Conservation (phyloP, 106 monocot genomes). For the Narthecium ossifragum region DNA sequence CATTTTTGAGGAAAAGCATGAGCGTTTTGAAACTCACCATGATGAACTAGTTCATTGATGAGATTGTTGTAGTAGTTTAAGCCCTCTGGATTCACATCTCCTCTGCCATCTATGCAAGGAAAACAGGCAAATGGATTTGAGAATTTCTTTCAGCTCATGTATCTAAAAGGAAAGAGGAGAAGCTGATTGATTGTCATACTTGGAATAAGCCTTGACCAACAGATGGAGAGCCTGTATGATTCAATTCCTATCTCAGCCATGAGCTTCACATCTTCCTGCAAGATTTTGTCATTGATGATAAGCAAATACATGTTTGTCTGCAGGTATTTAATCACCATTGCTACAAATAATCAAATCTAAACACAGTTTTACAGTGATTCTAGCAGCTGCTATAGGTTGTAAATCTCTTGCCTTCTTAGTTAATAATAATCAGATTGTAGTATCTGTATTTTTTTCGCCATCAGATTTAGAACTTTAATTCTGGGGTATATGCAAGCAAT, state of each 20-base stretch:
- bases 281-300: too few relatives aligned
- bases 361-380: too few relatives aligned
- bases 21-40: slow-evolving; percentile 25
- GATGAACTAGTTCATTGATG: slow-evolving; percentile 45
- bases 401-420: too few relatives aligned
- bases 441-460: too few relatives aligned
- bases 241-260: slow-evolving; percentile 54
- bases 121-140: not conserved
- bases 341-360: too few relatives aligned
- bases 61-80: slow-evolving; percentile 58
- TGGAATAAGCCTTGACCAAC: slow-evolving; percentile 76
- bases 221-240: slow-evolving; percentile 69
- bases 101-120: slow-evolving; percentile 48
- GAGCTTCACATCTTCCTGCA: slow-evolving; percentile 63
- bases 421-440: too few relatives aligned
- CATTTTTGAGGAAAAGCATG: not conserved
- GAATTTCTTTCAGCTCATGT: not conserved
- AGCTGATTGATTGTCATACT: slow-evolving; percentile 16
- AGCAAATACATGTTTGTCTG: too few relatives aligned
- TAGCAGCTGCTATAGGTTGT: too few relatives aligned
- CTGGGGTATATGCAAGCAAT: too few relatives aligned
- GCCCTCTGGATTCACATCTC: slow-evolving; percentile 57
- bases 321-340: too few relatives aligned
- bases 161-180: not conserved
- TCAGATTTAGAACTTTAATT: too few relatives aligned